These are phyloP conservation scores for Xylaria sp. DNA, from an alignment of 2,329 filamentous ascomycete species.

Conservation along the genomic window DNA sequence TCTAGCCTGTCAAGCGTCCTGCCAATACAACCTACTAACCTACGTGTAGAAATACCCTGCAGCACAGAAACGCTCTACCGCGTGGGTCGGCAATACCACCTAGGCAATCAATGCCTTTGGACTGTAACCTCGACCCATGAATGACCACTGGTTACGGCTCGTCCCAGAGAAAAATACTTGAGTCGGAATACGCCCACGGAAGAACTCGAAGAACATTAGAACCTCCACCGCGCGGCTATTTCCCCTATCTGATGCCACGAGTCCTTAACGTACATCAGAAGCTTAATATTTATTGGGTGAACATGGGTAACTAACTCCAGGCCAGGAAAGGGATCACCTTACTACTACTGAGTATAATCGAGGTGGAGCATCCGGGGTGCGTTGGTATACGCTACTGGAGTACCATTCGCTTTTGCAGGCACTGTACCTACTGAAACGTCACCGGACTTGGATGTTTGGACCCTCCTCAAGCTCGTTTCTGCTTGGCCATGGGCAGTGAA, in stretches of 20 bases:
- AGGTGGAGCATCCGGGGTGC: constrained; percentile 36
- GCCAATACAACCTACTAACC: constrained; percentile 27
- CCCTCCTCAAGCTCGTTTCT: constrained; percentile 30
- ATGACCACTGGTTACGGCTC: constrained; percentile 23
- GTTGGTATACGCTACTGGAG: constrained; percentile 9
- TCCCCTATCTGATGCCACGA: constrained; percentile 12
- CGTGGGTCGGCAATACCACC: constrained; percentile 42
- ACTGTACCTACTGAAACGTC: constrained; percentile 38
- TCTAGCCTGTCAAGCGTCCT: constrained; percentile 44
- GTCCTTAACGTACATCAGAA: constrained; percentile 18
- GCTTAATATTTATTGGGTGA: constrained; percentile 16
- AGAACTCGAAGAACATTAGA: constrained; percentile 7
- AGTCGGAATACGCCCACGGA: background rate
- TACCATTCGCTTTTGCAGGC: constrained; percentile 16
- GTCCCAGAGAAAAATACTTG: constrained; percentile 8
- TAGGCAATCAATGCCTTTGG: constrained; percentile 7
- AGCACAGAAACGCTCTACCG: constrained; percentile 46
- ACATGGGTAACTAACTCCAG: constrained; percentile 2
- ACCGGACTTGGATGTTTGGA: constrained; percentile 32
- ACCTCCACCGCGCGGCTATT: background rate
- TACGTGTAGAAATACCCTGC: constrained; percentile 34
- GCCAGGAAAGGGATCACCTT: constrained; percentile 10
- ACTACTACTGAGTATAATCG: constrained; percentile 12
- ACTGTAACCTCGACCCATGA: constrained; percentile 26
- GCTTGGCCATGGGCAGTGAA: constrained; percentile 28